Percentiles rank a stretch among this genome's conserved stretches.
phyloP scores from a whole-genome alignment of 2,329 filamentous ascomycete genomes.

The Cryphonectria radicalis region DNA sequence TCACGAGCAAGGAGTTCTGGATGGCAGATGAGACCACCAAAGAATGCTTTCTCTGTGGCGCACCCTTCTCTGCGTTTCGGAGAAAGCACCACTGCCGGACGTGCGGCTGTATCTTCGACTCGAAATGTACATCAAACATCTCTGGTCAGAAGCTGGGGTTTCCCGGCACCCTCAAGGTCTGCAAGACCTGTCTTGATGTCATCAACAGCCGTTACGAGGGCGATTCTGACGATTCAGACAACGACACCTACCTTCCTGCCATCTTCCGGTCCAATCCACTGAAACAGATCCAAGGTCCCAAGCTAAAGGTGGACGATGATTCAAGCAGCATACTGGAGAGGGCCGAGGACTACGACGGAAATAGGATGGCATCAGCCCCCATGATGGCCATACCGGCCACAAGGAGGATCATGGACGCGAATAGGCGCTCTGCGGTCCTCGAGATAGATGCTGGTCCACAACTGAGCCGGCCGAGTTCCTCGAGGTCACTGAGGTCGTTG shows the following conservation, averaged over 20 bases:
- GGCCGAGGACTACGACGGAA: constrained; percentile 50
- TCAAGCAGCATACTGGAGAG: constrained; percentile 48
- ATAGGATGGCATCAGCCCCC: constrained; percentile 63
- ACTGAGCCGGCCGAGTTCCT: constrained; percentile 89
- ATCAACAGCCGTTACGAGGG: constrained; percentile 91
- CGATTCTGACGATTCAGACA: constrained; percentile 83
- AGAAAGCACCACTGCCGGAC: constrained; percentile 95
- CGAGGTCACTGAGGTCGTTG: constrained; percentile 81
- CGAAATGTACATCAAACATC: constrained; percentile 92
- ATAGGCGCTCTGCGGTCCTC: constrained; percentile 83
- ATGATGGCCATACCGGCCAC: constrained; percentile 74
- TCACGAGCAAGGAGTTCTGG: constrained; percentile 96
- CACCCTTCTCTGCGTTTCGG: constrained; percentile 89
- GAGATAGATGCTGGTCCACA: constrained; percentile 77
- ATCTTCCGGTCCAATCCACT: constrained; percentile 62
- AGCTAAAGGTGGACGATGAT: constrained; percentile 40
- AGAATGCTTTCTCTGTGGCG: constrained; percentile 91
- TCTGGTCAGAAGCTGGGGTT: constrained; percentile 87
- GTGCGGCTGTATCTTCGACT: constrained; percentile 98
- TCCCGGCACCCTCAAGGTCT: constrained; percentile 81
- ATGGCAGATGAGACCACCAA: constrained; percentile 99
- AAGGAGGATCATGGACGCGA: constrained; percentile 62
- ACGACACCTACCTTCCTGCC: constrained; percentile 68
- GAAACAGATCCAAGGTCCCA: constrained; percentile 45
- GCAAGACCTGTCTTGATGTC: constrained; percentile 88